These are phyloP conservation scores for Ambrosia trifida DNA, from an alignment of 129 eudicot genomes.

Conservation along the genomic window DNA sequence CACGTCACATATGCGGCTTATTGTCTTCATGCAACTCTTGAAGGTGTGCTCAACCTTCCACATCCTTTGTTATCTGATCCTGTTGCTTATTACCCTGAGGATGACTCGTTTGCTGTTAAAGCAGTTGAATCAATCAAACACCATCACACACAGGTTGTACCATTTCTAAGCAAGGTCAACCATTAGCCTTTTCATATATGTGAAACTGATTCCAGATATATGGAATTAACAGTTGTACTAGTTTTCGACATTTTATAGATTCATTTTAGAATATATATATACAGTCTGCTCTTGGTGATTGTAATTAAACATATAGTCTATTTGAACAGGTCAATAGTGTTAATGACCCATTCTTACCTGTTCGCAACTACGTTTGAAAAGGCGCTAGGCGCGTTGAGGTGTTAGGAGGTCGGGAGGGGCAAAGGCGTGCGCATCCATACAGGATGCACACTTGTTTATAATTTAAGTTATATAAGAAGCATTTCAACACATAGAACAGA, in stretches of 20 bases:
- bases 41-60: conserved; percentile 79
- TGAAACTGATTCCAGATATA: not conserved
- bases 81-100: conserved; percentile 84
- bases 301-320: too few species aligned
- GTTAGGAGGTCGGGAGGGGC: too few species aligned
- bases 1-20: conserved; percentile 91
- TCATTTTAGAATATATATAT: not conserved
- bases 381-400: too few species aligned
- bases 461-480: too few species aligned
- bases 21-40: conserved; percentile 96
- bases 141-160: conserved; percentile 45
- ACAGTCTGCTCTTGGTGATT: too few species aligned
- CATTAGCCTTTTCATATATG: not conserved
- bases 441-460: too few species aligned
- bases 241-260: not conserved
- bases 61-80: conserved; percentile 72
- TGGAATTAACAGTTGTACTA: not conserved
- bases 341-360: too few species aligned
- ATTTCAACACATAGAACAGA: too few species aligned
- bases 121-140: conserved; percentile 53
- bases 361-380: too few species aligned
- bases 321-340: too few species aligned
- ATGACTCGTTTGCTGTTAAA: conserved; percentile 50
- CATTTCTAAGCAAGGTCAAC: conserved; percentile 43
- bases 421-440: too few species aligned